phyloP scores from a whole-genome alignment of 75 land plant genomes.

The Picea sitchensis region DNA sequence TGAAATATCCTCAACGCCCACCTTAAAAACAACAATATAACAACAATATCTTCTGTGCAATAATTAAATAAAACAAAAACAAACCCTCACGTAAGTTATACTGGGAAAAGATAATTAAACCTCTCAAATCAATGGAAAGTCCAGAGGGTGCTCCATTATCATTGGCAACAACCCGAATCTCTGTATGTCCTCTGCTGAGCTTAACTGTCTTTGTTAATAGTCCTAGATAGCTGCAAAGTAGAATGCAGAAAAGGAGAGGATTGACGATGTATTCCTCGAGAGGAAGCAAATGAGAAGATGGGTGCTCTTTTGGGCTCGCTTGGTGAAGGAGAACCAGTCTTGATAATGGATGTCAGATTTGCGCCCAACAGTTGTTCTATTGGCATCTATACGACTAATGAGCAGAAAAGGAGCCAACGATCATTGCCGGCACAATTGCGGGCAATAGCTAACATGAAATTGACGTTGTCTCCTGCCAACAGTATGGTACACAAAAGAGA shows the following conservation, averaged over 20 bases:
- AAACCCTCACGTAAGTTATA: no score
- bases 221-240: conserved; percentile 4
- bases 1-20: neutral
- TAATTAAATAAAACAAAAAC: neutral
- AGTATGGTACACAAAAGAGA: no score
- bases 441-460: no score
- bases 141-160: conserved; percentile 26
- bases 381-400: no score
- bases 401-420: no score
- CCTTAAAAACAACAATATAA: neutral
- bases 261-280: conserved; percentile 4
- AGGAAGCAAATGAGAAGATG: neutral
- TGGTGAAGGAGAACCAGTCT: no score
- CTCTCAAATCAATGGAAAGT: conserved; percentile 63
- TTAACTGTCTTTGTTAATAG: conserved; percentile 13
- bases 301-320: neutral
- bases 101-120: conserved; percentile 13
- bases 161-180: conserved; percentile 30
- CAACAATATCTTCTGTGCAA: neutral
- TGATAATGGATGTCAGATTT: no score
- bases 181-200: conserved; percentile 17
- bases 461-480: no score
- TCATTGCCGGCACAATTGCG: no score
- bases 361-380: no score
- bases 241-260: conserved; percentile 24